phyloP scores from a whole-genome alignment of 345 rosid species.

The Capsella bursapastoris region DNA sequence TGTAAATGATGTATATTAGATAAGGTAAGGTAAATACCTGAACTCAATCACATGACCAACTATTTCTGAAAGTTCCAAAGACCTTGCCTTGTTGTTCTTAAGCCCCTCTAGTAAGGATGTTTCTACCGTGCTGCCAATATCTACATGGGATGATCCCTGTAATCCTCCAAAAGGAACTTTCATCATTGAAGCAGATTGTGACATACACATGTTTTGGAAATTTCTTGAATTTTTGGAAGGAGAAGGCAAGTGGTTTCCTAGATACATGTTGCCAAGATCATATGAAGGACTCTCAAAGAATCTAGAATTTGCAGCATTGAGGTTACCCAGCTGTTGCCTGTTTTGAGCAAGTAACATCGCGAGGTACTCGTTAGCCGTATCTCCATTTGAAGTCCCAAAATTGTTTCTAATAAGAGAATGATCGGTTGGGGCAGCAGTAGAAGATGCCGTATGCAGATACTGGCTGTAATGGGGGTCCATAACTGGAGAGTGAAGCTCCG shows the following conservation, averaged over 20 bases:
- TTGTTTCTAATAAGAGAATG: conserved; percentile 52
- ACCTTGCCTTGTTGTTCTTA: conserved; percentile 77
- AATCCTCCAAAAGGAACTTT: conserved; percentile 61
- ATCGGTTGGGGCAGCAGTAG: conserved; percentile 49
- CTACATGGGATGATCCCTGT: conserved; percentile 60
- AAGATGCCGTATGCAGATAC: conserved; percentile 55
- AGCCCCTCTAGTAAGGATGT: conserved; percentile 81
- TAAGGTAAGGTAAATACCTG: conserved; percentile 60
- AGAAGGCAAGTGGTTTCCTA: conserved; percentile 57
- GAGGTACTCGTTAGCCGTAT: conserved; percentile 60
- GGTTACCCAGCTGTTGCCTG: conserved; percentile 67
- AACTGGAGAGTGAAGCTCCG: conserved; percentile 54
- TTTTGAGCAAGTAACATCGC: conserved; percentile 71
- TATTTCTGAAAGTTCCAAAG: conserved; percentile 78
- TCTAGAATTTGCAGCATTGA: conserved; percentile 56
- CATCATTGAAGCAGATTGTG: conserved; percentile 61
- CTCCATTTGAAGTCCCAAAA: conserved; percentile 51
- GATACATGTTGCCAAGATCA: conserved; percentile 56
- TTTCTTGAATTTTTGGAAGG: conserved; percentile 60
- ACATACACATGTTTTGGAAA: conserved; percentile 56
- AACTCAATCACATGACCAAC: conserved; percentile 81
- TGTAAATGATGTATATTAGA: conserved; percentile 8
- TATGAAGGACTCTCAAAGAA: conserved; percentile 57
- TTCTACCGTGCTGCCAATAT: conserved; percentile 57
- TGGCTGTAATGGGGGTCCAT: conserved; percentile 59